Base-by-base conservation (phyloP, 2,329 filamentous ascomycete genomes). In the Ceratocystiopsis sp. region DNA sequence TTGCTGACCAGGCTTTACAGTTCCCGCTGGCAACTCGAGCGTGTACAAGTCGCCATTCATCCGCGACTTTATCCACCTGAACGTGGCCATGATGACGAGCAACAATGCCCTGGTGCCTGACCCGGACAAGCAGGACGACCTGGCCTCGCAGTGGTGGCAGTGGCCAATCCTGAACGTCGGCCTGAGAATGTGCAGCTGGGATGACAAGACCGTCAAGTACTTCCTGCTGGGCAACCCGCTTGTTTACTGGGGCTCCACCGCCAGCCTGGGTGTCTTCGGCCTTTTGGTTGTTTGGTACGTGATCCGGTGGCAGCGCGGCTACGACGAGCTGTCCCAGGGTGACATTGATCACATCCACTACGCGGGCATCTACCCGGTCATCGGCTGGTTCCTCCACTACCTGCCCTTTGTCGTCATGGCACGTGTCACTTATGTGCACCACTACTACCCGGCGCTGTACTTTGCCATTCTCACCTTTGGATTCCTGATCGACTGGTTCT, bases 71-170 rank as follows among this genome's bases (percentile, higher is more conserved):
- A 80, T 98, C 50, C 91, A 98, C 61, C 68, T 96, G 48, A 98
- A 98, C 59, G 91, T 98, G 48, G 91, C 91, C 49, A 98, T 98
- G 91, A 95, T 96, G 89, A 98, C 91, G 4, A 96, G 91, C 35
- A 98, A 98, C 72, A 98, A 98, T 57, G 91, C 91, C 19, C 76
- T 98, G 38, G 85, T 98, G 17, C 91, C 91, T 4, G 91, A 98
- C 56, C 89, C 91, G 5, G 91, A 98, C 61, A 98, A 98, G 73
- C 91, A 98, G 61, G 91, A 98, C 56, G 91, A 98, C 56, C 75
- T 98, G 40, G 91, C 91, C 32, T 98, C 91, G 14, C 71, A 86
- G 51, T 95, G 87, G 69, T 98, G 91, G 91, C 87, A 98, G 64
- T 98, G 91, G 91, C 91, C 91, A 17, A 76, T 98, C 49, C 76